Evolutionary conservation across 129 eudicot species (phyloP).

Genomic region (Oenanthe sinensis): DNA sequence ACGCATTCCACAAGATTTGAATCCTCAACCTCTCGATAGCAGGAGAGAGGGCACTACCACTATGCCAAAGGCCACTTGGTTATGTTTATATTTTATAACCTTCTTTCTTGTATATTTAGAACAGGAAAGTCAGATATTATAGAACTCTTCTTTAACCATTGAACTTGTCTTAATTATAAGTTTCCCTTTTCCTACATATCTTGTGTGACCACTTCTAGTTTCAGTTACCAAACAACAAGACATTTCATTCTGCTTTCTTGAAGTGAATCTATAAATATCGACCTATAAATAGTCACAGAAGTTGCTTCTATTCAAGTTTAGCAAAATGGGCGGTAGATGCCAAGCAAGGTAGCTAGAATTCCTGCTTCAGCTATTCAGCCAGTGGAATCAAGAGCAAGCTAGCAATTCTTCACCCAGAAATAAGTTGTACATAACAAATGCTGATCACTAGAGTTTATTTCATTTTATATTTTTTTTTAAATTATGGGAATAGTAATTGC

Average conservation of each 20-base stretch:
- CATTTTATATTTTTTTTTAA: too few species aligned
- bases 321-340: too few species aligned
- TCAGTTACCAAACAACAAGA: neutral
- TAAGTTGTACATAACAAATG: too few species aligned
- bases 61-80: neutral
- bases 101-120: neutral
- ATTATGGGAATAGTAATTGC: too few species aligned
- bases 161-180: neutral
- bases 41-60: neutral
- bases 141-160: neutral
- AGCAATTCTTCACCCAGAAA: too few species aligned
- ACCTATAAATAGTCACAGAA: too few species aligned
- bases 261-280: neutral
- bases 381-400: too few species aligned
- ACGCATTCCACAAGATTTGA: neutral
- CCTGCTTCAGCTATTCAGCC: too few species aligned
- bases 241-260: neutral
- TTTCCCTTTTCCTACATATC: neutral
- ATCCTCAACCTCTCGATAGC: neutral
- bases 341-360: too few species aligned
- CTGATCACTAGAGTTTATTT: too few species aligned
- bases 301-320: too few species aligned
- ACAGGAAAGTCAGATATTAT: neutral
- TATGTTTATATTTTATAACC: neutral
- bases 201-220: neutral